Evolutionary conservation across 345 rosid species (phyloP), one percentile per base, ranked within the genome.

Genomic region (Ceriops zippeliana): DNA sequence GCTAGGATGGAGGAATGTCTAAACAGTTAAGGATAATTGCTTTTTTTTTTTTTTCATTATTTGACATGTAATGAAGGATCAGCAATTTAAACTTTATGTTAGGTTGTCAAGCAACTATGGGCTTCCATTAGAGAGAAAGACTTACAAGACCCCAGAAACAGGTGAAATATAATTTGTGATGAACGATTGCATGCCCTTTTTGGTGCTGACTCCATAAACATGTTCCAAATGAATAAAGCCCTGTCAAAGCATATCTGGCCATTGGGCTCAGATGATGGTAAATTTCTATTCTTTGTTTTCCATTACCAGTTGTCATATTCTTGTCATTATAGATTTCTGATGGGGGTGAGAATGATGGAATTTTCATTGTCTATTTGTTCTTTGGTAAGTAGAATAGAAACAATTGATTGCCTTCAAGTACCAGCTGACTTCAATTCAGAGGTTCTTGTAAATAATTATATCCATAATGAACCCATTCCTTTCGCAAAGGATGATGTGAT

Each of bases 51-150:
- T 52, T 66, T 52, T 63, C 31, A 34, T 67, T 28, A 20, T 27
- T 52, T 76, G n/a, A 32, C 35, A 52, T 47, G 68, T 42, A 42
- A 11, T 42, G 13, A 34, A 6, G 37, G 37, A 38, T 38, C 47
- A 38, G 4, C 19, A 42, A 42, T 42, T 13, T 42, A 13, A 42
- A 13, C 17, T 42, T 11, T 53, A 46, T 62, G 60, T 53, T 52
- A 86, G 93, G 87, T 84, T 71, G 87, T 84, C 64, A 88, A 86
- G 69, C 76, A 73, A 76, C 67, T 88, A 46, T 88, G 93, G 93
- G 67, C 21, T 31, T 73, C 84, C 75, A 86, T 83, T 72, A 80
- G 75, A 74, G 90, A 72, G 78, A 80, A 86, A 52, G 71, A 80
- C 61, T 80, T 88, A 80, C 93, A 88, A 67, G 87, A 88, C 76